Conservation (phyloP, 768 basidiomycete genomes). For the Lentinula boryana region DNA sequence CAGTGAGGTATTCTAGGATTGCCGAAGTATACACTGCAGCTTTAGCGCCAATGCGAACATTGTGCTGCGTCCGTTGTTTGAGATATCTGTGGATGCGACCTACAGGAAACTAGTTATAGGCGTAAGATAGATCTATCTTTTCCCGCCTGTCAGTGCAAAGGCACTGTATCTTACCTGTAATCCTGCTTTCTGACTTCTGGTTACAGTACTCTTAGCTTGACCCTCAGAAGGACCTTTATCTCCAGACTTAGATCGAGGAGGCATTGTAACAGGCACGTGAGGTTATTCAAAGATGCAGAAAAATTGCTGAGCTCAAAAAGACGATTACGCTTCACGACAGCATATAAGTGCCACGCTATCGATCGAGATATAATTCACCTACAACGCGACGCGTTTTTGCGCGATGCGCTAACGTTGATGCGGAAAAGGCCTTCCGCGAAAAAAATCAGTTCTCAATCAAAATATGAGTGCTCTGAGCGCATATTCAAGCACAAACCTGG, state of each 20-base stretch:
- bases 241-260: conserved; percentile 47
- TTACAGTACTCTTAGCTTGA: conserved; percentile 42
- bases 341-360: neutral
- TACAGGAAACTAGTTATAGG: conserved; percentile 73
- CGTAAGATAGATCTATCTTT: neutral
- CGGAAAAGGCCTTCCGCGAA: neutral
- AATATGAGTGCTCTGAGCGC: neutral
- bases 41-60: conserved; percentile 95
- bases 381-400: conserved; percentile 5
- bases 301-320: neutral
- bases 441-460: neutral
- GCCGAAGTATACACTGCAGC: conserved; percentile 96
- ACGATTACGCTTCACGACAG: neutral
- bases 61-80: conserved; percentile 88
- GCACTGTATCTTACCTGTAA: conserved; percentile 54
- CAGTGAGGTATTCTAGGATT: conserved; percentile 93
- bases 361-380: neutral
- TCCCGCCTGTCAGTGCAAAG: neutral
- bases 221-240: conserved; percentile 35
- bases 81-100: conserved; percentile 97
- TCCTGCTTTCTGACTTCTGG: conserved; percentile 80
- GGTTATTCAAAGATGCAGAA: neutral
- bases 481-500: neutral
- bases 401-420: neutral
- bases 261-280: conserved; percentile 22